Evolutionary conservation across 495 filamentous ascomycete species (phyloP), one percentile per base, ranked within the genome.

Genomic region (Podospora anserina): DNA sequence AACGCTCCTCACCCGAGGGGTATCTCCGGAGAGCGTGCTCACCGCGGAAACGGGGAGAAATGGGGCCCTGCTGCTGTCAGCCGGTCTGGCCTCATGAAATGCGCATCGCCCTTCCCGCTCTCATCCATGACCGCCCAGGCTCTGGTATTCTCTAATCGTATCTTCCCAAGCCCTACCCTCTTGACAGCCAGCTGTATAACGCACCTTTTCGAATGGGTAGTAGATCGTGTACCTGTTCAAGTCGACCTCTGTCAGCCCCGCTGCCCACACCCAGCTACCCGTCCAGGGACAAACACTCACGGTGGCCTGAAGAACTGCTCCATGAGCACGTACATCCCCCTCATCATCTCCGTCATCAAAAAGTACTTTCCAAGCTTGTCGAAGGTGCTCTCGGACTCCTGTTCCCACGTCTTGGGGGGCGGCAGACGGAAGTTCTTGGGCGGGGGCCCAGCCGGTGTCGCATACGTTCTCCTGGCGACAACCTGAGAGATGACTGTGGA

Each of bases 241-340:
- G 27, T 28, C 1, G 19, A n/a, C 5, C 16, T 66, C 59, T 66
- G 69, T 66, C 59, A 68, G 69, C 39, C 44, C 27, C 4, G 1
- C 13, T 9, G 7, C 13, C 4, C 19, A 19, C 16, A 16, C 26
- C 20, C 32, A 18, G 15, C 3, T 5, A 13, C 27, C 0, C 0
- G 15, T 3, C 19, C 2, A 20, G 32, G 0, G 3, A 18, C 27
- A 55, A 65, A 28, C 61, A 93, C 92, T 88, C 81, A 97, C 91
- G 95, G 95, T 78, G 95, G 91, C 77, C 95, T 83, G 85, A 99
- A 99, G 87, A 90, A 99, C 83, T 99, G 94, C 87, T 99, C 95
- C 79, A 99, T 76, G 78, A 95, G 89, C 64, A 98, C 91, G 76
- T 97, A 98, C 96, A 99, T 97, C 78, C 95, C 95, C 74, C 95